phyloP scores from a whole-genome alignment of 2,329 filamentous ascomycete species.

The Zymoseptoria pseudotritici region DNA sequence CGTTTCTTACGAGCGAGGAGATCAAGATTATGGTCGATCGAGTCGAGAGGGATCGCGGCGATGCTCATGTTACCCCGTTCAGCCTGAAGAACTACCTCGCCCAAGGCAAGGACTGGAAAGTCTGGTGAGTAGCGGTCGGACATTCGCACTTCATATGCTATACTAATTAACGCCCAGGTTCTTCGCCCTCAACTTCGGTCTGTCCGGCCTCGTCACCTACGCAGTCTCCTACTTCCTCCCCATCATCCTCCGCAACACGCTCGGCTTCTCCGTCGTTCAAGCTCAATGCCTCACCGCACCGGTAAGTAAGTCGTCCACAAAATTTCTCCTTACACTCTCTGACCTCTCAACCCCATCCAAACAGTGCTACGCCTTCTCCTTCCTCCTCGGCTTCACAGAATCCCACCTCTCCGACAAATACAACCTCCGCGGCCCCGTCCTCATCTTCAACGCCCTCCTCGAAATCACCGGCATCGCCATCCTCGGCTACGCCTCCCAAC shows the following conservation, averaged over 20 bases:
- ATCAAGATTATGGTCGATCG: constrained; percentile 8
- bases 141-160: neutral
- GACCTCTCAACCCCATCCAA: neutral
- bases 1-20: constrained; percentile 7
- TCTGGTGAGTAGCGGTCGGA: neutral
- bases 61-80: constrained; percentile 5
- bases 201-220: constrained; percentile 1
- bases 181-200: neutral
- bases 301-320: neutral
- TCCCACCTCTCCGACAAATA: constrained; percentile 4
- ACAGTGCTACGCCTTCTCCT: constrained; percentile 8
- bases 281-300: constrained; percentile 59
- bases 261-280: constrained; percentile 51
- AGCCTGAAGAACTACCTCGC: constrained; percentile 4
- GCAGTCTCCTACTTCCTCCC: constrained; percentile 60
- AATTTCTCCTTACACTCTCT: neutral
- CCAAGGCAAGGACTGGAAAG: constrained; percentile 6
- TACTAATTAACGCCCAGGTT: neutral
- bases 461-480: constrained; percentile 61
- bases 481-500: constrained; percentile 57
- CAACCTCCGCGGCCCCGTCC: constrained; percentile 32
- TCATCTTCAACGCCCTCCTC: constrained; percentile 58
- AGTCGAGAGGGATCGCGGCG: constrained; percentile 7
- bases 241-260: constrained; percentile 57
- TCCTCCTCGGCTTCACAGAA: constrained; percentile 2